These are phyloP conservation scores for Rhodotorula sp. DNA, from an alignment of 1,284 basidiomycete species.

Conservation along the genomic window DNA sequence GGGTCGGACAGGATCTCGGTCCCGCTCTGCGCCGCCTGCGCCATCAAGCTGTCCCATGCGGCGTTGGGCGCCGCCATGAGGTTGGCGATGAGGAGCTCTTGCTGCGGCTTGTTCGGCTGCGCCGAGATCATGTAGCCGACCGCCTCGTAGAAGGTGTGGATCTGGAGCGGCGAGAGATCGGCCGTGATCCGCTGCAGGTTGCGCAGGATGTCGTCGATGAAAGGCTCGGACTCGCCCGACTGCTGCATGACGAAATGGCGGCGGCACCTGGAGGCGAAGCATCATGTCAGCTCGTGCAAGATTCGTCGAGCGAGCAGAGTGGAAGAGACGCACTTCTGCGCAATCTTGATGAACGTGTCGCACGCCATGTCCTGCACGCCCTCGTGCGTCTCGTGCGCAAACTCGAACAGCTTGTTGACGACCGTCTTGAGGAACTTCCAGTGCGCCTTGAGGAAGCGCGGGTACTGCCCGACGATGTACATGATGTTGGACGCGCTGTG, in stretches of 20 bases:
- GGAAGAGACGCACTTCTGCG: slow-evolving; percentile 68
- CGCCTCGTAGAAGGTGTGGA: slow-evolving; percentile 96
- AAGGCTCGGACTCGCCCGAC: slow-evolving; percentile 94
- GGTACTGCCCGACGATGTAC: slow-evolving; percentile 99
- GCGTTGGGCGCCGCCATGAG: slow-evolving; percentile 98
- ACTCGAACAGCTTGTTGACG: slow-evolving; percentile 99
- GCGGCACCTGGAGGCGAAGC: slow-evolving; percentile 60
- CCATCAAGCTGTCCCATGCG: slow-evolving; percentile 98
- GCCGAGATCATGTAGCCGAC: slow-evolving; percentile 99
- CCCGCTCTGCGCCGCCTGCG: slow-evolving; percentile 81
- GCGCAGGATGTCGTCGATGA: slow-evolving; percentile 96
- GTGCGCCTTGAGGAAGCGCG: slow-evolving; percentile 98
- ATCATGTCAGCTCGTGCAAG: background rate
- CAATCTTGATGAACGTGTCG: slow-evolving; percentile 99
- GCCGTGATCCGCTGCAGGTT: slow-evolving; percentile 91
- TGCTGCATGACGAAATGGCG: slow-evolving; percentile 99
- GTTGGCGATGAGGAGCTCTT: slow-evolving; percentile 91
- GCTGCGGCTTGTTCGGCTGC: slow-evolving; percentile 94
- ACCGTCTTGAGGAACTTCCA: slow-evolving; percentile 99
- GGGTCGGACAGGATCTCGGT: slow-evolving; percentile 87
- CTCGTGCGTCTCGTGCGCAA: slow-evolving; percentile 99
- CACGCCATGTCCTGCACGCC: slow-evolving; percentile 99
- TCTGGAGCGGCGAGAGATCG: slow-evolving; percentile 92
- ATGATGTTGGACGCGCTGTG: slow-evolving; percentile 90
- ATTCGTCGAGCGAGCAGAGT: background rate